Base-by-base conservation (phyloP, 768 basidiomycete species). In the Mycena albidolilacea region DNA sequence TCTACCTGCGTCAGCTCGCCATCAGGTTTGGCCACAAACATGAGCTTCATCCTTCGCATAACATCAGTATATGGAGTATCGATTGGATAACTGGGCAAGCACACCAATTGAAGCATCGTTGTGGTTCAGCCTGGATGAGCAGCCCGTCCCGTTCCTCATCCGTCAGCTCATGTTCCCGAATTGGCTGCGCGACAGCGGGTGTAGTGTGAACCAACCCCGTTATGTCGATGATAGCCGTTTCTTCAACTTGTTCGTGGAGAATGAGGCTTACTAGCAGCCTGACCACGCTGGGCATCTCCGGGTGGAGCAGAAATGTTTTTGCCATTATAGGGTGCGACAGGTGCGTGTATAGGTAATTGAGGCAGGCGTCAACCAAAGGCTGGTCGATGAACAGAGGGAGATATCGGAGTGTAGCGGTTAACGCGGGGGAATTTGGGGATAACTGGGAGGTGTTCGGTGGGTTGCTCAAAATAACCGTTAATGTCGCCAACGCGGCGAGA, bases 1-100 rank as follows among this genome's bases (percentile, higher is more conserved):
- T 95, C 92, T 43, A 97, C 96, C 81, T 99, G 98, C 0, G 95
- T 96, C 58, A 98, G 84, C 78, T 97, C 94, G 5, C 93, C 90
- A 5, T 93, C 91, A 1, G 91, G 81, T 72, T 92, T 92, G 19
- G 91, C 85, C 17, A 93, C 87, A 77, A 97, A 98, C 87, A 95
- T 93, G n/a, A 87, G 82, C 78, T 90, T 92, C 94, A 99, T 97
- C 97, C 97, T 97, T 78, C 30, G 41, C 0, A 44, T n/a, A 21
- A 60, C 52, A 21, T 60, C 15, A 78, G 58, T 57, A 38, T 64
- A 62, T 19, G 57, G 17, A 57, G 38, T 23, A 44, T 55, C 41
- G 46, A 30, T 19, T 54, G 64, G 8, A 58, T 43, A 38, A n/a
- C 66, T 23, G 43, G 72, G n/a, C 58, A n/a, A 4, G 57, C 55